phyloP scores from a whole-genome alignment of 768 basidiomycete species.

The Naematelia encephala region DNA sequence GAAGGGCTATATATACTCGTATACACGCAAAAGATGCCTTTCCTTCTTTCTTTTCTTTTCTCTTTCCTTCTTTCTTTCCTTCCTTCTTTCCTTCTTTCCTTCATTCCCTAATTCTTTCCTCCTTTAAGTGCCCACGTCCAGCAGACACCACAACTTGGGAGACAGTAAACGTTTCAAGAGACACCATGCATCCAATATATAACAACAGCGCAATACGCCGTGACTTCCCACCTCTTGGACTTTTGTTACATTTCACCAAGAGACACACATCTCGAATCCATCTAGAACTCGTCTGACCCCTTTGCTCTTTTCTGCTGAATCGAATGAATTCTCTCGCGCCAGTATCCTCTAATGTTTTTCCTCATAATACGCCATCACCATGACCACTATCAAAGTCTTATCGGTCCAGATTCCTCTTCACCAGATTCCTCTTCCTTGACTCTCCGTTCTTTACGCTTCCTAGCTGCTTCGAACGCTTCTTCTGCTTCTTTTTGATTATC shows the following conservation, averaged over 20 bases:
- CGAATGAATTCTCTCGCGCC: too few relatives aligned
- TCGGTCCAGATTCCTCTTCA: constrained; percentile 1
- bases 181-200: neutral
- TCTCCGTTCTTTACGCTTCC: constrained; percentile 25
- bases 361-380: neutral
- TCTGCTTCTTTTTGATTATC: constrained; percentile 47
- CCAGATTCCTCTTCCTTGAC: constrained; percentile 21
- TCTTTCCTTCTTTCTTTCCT: neutral
- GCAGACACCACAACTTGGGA: too few relatives aligned
- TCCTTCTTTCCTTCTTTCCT: neutral
- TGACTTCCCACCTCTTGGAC: too few relatives aligned
- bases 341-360: too few relatives aligned
- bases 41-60: constrained; percentile 1
- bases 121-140: too few relatives aligned
- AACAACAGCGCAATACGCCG: neutral
- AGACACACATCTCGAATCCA: neutral
- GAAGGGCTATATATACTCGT: too few relatives aligned
- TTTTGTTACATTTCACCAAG: too few relatives aligned
- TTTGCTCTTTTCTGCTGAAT: too few relatives aligned
- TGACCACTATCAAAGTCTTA: neutral
- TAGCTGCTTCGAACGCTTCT: constrained; percentile 39
- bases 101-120: neutral
- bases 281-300: too few relatives aligned
- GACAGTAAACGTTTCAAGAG: too few relatives aligned
- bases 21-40: too few relatives aligned